Conservation (phyloP, 768 basidiomycete genomes). For the Suillus brevipes region DNA sequence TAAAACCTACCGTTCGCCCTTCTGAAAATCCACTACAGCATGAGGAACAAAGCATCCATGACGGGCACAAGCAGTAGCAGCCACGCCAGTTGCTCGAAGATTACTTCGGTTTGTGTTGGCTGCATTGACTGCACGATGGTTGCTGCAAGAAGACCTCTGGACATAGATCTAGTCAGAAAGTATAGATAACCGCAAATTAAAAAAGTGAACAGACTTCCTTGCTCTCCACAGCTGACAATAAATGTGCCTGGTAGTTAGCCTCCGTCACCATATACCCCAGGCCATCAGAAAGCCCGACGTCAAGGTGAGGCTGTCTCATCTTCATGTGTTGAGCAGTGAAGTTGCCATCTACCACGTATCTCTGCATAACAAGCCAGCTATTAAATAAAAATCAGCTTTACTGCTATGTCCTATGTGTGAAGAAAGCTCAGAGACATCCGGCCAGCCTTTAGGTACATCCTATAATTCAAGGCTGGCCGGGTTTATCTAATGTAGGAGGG, state of each 20-base stretch:
- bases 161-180: not conserved
- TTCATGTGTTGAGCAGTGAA: conserved; percentile 13
- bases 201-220: conserved; percentile 9
- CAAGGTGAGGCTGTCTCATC: conserved; percentile 22
- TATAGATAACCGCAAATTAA: not conserved
- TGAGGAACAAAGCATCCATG: no score
- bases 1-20: conserved; percentile 16
- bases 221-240: conserved; percentile 8
- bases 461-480: no score
- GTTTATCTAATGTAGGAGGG: no score
- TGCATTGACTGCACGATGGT: conserved; percentile 20
- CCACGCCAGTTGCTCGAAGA: conserved; percentile 28
- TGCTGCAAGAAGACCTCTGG: conserved; percentile 13
- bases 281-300: conserved; percentile 30
- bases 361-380: not conserved
- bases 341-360: not conserved
- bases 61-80: conserved; percentile 28
- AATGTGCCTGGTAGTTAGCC: conserved; percentile 21
- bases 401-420: no score
- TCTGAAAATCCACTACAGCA: no score
- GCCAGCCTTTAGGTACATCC: no score
- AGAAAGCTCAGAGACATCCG: not conserved
- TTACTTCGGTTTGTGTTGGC: conserved; percentile 15
- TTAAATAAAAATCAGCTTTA: no score
- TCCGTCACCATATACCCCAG: conserved; percentile 26